Evolutionary conservation across 2,329 filamentous ascomycete genomes (phyloP), one percentile per base, ranked within the genome.

Genomic region (Paracoccidioides lutzii): DNA sequence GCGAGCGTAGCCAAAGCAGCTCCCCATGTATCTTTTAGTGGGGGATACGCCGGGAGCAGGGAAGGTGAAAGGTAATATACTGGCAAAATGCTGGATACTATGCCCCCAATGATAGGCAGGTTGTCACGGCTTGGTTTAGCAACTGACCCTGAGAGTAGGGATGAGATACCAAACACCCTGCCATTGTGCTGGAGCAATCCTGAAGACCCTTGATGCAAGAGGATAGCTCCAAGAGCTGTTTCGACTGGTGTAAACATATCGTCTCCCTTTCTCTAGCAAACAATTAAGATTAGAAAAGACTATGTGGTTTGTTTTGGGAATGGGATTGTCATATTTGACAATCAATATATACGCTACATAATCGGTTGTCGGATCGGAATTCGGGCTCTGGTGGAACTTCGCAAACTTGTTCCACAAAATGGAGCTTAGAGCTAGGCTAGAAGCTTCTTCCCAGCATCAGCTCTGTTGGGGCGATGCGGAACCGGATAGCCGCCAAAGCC

Each of bases 201-300:
- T 22, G 74, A 75, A 0, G 76, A 76, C 46, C 75, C 71, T 61
- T 78, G 75, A 56, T 76, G 76, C 51, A 80, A 69, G 54, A 80
- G 65, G 10, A 79, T 52, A 2, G 77, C 76, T 15, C 77, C 77
- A 9, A 79, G 62, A 5, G 73, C 71, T 12, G 77, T 78, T 59
- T 79, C 72, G 32, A 79, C 54, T 0, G 77, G 76, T 0, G 77
- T 79, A 60, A 80, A 79, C 77, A 80, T 79, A 15, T 33, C 22
- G 10, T 6, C 28, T 8, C 14, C 14, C 41, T 5, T n/a, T 49
- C 38, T 30, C 33, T 43, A 32, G 22, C 30, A 1, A 22, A 40
- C 5, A 22, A 43, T 49, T 37, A 33, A n/a, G n/a, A 22, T 12
- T 22, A 22, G 22, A 22, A 22, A 22, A 22, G 22, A 22, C 22